Evolutionary conservation across 805 yeast species (phyloP).

Genomic region (Millerozyma miso): DNA sequence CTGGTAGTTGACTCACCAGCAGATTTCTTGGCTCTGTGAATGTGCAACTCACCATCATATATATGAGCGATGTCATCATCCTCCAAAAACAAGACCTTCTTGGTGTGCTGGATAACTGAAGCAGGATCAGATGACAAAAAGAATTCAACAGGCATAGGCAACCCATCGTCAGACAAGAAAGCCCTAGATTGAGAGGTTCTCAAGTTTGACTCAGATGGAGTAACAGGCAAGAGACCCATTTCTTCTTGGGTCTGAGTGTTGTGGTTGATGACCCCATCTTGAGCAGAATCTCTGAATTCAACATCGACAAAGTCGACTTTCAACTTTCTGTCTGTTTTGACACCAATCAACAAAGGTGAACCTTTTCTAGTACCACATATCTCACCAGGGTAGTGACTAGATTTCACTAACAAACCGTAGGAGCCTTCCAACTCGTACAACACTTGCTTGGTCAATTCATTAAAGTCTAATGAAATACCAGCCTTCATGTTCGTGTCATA

Average conservation of each 20-base stretch:
- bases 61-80: conserved; percentile 99
- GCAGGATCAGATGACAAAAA: conserved; percentile 96
- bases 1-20: conserved; percentile 90
- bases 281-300: conserved; percentile 76
- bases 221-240: conserved; percentile 47
- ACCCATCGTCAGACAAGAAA: conserved; percentile 87
- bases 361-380: conserved; percentile 97
- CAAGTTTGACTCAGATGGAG: conserved; percentile 51
- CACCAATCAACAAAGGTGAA: conserved; percentile 95
- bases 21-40: conserved; percentile 84
- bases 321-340: conserved; percentile 89
- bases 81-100: conserved; percentile 91
- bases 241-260: conserved; percentile 15
- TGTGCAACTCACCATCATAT: conserved; percentile 96
- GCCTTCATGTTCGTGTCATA: conserved; percentile 73
- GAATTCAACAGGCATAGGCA: conserved; percentile 92
- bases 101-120: conserved; percentile 93
- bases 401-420: conserved; percentile 90
- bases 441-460: conserved; percentile 88
- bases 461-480: conserved; percentile 79
- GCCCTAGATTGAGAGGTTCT: conserved; percentile 96
- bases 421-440: conserved; percentile 94
- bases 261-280: conserved; percentile 13
- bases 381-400: conserved; percentile 91
- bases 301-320: conserved; percentile 98